Percentiles rank a stretch among this genome's conserved stretches.
phyloP scores from a whole-genome alignment of 345 rosid species.

The Cardamine occulta region DNA sequence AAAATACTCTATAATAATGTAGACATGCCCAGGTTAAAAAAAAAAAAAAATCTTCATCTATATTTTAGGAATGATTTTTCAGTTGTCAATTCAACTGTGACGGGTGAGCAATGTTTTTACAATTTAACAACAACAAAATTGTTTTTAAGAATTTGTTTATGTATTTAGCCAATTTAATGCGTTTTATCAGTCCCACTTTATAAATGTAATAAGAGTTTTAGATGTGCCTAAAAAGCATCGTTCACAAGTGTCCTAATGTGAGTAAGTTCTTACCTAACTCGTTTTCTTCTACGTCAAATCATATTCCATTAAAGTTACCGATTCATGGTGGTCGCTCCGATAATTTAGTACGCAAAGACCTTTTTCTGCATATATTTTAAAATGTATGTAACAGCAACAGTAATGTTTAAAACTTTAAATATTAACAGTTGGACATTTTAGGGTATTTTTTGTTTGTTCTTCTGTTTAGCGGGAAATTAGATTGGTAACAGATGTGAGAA shows the following conservation, averaged over 20 bases:
- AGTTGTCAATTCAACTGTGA: background rate
- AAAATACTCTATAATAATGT: background rate
- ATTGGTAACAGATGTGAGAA: slow-evolving; percentile 6
- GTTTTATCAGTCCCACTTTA: background rate
- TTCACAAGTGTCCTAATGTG: slow-evolving; percentile 25
- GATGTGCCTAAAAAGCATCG: slow-evolving; percentile 13
- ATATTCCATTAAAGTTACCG: background rate
- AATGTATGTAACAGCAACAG: background rate
- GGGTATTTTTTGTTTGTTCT: background rate
- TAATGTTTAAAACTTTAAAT: background rate
- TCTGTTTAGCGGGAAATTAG: background rate
- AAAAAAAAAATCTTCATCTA: background rate
- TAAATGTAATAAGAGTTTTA: slow-evolving; percentile 10
- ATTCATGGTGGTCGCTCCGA: slow-evolving; percentile 4
- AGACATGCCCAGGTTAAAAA: background rate
- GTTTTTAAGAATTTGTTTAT: background rate
- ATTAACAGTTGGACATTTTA: background rate
- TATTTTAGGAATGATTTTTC: background rate
- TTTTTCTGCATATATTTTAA: background rate
- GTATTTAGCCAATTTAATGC: background rate
- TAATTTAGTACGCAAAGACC: slow-evolving; percentile 11
- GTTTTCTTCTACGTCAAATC: slow-evolving; percentile 8
- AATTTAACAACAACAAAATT: background rate
- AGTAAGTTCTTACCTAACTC: slow-evolving; percentile 25
- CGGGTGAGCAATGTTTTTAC: background rate